Evolutionary conservation across 768 basidiomycete species (phyloP).

Genomic region (Xanthoconium stramineum): DNA sequence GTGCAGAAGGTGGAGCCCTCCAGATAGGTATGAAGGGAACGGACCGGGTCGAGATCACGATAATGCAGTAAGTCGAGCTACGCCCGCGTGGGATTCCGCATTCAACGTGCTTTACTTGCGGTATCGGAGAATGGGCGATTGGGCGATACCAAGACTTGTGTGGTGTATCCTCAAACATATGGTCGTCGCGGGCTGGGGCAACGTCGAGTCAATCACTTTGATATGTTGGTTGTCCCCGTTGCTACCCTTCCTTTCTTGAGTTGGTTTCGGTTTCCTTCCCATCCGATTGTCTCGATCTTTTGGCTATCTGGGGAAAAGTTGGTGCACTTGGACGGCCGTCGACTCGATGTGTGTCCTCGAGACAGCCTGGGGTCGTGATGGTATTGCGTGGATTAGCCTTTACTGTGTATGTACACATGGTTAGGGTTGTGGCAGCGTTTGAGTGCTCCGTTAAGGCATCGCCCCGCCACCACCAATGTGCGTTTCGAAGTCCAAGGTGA

Average conservation of each 20-base stretch:
- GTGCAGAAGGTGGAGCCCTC: background rate
- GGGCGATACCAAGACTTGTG: too few relatives aligned
- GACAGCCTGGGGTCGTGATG: background rate
- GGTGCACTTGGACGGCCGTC: background rate
- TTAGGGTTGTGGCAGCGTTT: background rate
- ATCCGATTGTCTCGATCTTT: background rate
- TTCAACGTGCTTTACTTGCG: background rate
- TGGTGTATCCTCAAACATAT: too few relatives aligned
- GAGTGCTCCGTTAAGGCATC: background rate
- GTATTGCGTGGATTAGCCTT: background rate
- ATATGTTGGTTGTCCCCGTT: background rate
- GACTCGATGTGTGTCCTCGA: background rate
- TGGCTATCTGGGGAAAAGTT: too few relatives aligned
- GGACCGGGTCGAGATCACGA: background rate
- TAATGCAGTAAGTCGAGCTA: background rate
- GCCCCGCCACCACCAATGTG: background rate
- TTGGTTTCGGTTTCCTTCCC: background rate
- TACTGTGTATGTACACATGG: background rate
- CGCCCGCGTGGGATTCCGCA: background rate
- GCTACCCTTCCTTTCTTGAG: background rate
- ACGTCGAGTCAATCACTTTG: too few relatives aligned
- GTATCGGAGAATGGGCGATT: too few relatives aligned
- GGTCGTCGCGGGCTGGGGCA: too few relatives aligned
- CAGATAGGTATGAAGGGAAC: background rate
- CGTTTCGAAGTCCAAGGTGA: conserved; percentile 1